Conservation (phyloP, 805 yeast genomes). For the Wickerhamiella hasegawae region DNA sequence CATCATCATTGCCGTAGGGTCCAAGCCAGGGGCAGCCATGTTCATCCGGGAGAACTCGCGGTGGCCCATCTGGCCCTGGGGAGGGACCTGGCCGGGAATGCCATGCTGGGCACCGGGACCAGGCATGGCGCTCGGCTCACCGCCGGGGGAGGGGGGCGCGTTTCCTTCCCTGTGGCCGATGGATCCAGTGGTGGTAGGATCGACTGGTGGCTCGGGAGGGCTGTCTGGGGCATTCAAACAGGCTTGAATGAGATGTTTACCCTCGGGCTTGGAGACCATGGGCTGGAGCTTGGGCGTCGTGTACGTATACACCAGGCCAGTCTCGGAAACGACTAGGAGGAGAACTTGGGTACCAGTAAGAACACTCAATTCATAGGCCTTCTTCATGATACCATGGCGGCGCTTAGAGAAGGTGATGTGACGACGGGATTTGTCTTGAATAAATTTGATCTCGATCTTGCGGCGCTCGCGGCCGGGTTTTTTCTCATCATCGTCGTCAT, state of each 20-base stretch:
- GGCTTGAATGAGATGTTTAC: slow-evolving; percentile 90
- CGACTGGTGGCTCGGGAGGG: slow-evolving; percentile 22
- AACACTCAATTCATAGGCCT: slow-evolving; percentile 95
- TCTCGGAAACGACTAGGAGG: slow-evolving; percentile 86
- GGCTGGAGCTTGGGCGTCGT: slow-evolving; percentile 99
- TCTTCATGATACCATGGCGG: slow-evolving; percentile 98
- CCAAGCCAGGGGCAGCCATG: slow-evolving; percentile 3
- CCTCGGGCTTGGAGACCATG: slow-evolving; percentile 91
- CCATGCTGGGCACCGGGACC: background rate
- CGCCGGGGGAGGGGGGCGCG: slow-evolving; percentile 1
- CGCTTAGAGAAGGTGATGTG: slow-evolving; percentile 96
- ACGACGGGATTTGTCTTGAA: slow-evolving; percentile 93
- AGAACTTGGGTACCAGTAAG: slow-evolving; percentile 95
- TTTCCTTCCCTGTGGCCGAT: no score
- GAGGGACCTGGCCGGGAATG: slow-evolving; percentile 2
- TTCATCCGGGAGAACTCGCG: no score
- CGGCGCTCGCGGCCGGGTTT: slow-evolving; percentile 43
- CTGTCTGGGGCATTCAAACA: slow-evolving; percentile 96
- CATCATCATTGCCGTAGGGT: slow-evolving; percentile 4
- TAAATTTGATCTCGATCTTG: slow-evolving; percentile 92
- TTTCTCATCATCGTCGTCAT: slow-evolving; percentile 31
- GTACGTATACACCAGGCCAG: slow-evolving; percentile 96
- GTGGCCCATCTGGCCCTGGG: slow-evolving; percentile 2
- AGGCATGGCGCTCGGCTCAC: slow-evolving; percentile 2
- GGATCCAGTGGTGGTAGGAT: no score